Conservation (phyloP, 768 basidiomycete species). For the Tulasnella sp. region DNA sequence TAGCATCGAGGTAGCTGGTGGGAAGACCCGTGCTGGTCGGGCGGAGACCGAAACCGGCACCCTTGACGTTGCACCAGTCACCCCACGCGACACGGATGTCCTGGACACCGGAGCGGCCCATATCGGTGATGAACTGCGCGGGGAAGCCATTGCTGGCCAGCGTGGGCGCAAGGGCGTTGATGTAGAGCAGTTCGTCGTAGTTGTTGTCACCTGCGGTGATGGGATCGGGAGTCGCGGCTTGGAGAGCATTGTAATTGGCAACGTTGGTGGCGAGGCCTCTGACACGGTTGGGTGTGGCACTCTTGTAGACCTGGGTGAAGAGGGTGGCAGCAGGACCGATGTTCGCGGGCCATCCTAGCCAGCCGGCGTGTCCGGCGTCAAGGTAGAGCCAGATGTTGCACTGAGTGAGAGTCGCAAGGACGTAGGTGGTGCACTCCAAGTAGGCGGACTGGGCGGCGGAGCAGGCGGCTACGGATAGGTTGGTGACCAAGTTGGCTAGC, state of each 20-base stretch:
- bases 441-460: conserved; percentile 24
- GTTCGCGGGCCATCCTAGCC: conserved; percentile 61
- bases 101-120: conserved; percentile 52
- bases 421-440: conserved; percentile 24
- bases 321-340: conserved; percentile 42
- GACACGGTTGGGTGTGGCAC: conserved; percentile 45
- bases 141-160: conserved; percentile 27
- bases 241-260: conserved; percentile 31
- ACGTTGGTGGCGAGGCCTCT: conserved; percentile 50
- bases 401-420: conserved; percentile 39
- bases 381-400: conserved; percentile 51
- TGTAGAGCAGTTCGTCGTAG: conserved; percentile 28
- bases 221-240: conserved; percentile 43
- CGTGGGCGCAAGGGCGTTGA: conserved; percentile 25
- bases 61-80: conserved; percentile 59
- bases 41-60: conserved; percentile 49
- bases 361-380: conserved; percentile 44
- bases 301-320: conserved; percentile 39
- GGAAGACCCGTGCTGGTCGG: conserved; percentile 44
- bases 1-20: conserved; percentile 42
- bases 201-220: conserved; percentile 46
- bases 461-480: conserved; percentile 34
- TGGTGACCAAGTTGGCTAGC: conserved; percentile 57
- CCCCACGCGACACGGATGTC: conserved; percentile 51
- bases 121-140: conserved; percentile 49